phyloP scores from a whole-genome alignment of 192 early-diverging fungal genomes.

The Umbelopsis vinacea region DNA sequence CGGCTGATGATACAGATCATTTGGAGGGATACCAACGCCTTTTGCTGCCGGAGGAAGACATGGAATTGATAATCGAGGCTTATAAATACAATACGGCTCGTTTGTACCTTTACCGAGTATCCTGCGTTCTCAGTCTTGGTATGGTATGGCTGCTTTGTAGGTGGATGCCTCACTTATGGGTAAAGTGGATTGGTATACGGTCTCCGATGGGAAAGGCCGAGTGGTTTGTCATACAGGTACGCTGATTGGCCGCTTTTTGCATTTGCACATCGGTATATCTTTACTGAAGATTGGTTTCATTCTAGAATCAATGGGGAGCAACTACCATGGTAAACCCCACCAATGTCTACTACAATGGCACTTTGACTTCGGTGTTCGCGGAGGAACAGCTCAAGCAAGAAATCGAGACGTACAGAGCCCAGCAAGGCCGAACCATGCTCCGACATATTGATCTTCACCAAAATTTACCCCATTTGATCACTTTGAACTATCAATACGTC shows the following conservation, averaged over 20 bases:
- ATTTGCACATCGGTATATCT: background rate
- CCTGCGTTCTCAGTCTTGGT: slow-evolving; percentile 72
- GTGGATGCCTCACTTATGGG: slow-evolving; percentile 83
- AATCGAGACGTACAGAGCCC: slow-evolving; percentile 12
- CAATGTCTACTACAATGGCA: slow-evolving; percentile 65
- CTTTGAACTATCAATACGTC: slow-evolving; percentile 60
- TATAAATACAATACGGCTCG: slow-evolving; percentile 56
- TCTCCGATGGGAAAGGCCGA: slow-evolving; percentile 76
- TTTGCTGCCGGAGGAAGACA: slow-evolving; percentile 73
- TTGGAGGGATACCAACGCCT: slow-evolving; percentile 30
- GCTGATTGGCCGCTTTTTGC: background rate
- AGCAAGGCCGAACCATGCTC: slow-evolving; percentile 19
- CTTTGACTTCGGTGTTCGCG: slow-evolving; percentile 72
- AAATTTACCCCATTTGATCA: slow-evolving; percentile 47
- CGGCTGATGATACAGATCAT: background rate
- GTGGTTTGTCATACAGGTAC: slow-evolving; percentile 67
- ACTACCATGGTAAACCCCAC: slow-evolving; percentile 54
- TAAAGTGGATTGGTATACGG: slow-evolving; percentile 66
- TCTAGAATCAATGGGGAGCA: slow-evolving; percentile 69
- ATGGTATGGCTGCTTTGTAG: slow-evolving; percentile 76
- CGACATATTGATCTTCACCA: slow-evolving; percentile 29
- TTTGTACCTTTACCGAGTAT: slow-evolving; percentile 63
- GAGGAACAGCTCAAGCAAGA: slow-evolving; percentile 50
- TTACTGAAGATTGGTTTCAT: background rate
- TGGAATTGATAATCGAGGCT: slow-evolving; percentile 67